phyloP scores from a whole-genome alignment of 257 asterid species.

The Fraxinus pennsylvanica region DNA sequence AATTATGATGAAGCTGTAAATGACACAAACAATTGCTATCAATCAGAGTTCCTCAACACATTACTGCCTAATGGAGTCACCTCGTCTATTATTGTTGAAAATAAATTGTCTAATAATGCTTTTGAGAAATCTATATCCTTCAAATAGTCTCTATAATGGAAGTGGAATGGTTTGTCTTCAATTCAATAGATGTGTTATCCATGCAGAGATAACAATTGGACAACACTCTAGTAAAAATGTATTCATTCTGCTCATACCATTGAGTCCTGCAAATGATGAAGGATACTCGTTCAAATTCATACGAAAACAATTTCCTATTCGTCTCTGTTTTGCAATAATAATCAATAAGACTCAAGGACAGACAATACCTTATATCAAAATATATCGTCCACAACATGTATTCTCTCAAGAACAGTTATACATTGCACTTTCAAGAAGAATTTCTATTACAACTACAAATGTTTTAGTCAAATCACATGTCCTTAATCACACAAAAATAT shows the following conservation, averaged over 20 bases:
- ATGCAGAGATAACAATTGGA: background rate
- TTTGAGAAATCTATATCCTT: slow-evolving; percentile 24
- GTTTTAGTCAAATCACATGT: no score
- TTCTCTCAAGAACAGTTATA: no score
- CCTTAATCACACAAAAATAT: background rate
- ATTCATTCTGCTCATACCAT: background rate
- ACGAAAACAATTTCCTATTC: background rate
- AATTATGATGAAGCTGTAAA: background rate
- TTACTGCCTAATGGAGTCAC: background rate
- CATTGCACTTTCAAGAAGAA: no score
- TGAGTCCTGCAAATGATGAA: no score
- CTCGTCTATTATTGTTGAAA: slow-evolving; percentile 1
- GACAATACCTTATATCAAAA: background rate
- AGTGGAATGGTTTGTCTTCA: background rate
- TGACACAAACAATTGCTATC: background rate
- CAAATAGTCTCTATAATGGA: slow-evolving; percentile 5
- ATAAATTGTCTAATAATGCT: background rate
- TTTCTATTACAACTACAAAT: no score
- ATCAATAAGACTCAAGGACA: background rate
- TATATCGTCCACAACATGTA: no score
- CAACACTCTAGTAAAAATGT: background rate
- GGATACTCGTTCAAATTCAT: background rate
- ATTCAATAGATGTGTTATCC: no score
- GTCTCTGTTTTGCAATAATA: background rate
- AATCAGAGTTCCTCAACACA: background rate